Evolutionary conservation across 495 filamentous ascomycete species (phyloP).

Genomic region (Chaetomium cochliodes): DNA sequence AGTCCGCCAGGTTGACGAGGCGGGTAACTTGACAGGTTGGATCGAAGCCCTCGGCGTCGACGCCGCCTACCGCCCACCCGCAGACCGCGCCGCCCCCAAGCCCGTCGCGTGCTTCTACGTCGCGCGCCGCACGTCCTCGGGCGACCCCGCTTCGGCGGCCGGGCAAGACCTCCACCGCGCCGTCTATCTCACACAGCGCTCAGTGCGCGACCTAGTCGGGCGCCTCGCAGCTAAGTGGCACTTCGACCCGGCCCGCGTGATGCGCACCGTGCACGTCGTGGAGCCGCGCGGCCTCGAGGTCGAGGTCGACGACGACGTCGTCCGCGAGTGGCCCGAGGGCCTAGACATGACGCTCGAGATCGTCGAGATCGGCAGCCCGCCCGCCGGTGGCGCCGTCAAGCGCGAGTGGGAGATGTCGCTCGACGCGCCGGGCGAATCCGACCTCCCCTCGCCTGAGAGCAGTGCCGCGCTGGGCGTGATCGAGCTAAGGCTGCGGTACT

Average conservation of each 20-base stretch:
- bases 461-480: constrained; percentile 24
- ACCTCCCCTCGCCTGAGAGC: constrained; percentile 38
- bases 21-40: constrained; percentile 66
- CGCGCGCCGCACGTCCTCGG: constrained; percentile 48
- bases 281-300: constrained; percentile 68
- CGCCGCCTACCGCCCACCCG: constrained; percentile 74
- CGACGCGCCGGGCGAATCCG: constrained; percentile 43
- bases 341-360: constrained; percentile 75
- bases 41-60: constrained; percentile 93
- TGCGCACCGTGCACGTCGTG: constrained; percentile 68
- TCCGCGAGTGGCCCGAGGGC: constrained; percentile 82
- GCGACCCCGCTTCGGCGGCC: constrained; percentile 25
- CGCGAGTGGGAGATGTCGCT: constrained; percentile 55
- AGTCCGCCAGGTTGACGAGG: constrained; percentile 47
- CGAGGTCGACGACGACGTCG: constrained; percentile 86
- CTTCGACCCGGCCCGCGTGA: constrained; percentile 67
- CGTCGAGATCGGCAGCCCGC: constrained; percentile 36
- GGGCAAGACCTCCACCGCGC: constrained; percentile 64
- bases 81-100: constrained; percentile 60
- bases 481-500: constrained; percentile 53
- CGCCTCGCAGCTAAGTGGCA: constrained; percentile 74
- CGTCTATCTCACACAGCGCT: constrained; percentile 78
- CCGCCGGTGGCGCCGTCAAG: constrained; percentile 36
- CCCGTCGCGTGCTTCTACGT: constrained; percentile 87
- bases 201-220: constrained; percentile 64